phyloP scores from a whole-genome alignment of 495 filamentous ascomycete genomes.

The Penicillium fimorum region DNA sequence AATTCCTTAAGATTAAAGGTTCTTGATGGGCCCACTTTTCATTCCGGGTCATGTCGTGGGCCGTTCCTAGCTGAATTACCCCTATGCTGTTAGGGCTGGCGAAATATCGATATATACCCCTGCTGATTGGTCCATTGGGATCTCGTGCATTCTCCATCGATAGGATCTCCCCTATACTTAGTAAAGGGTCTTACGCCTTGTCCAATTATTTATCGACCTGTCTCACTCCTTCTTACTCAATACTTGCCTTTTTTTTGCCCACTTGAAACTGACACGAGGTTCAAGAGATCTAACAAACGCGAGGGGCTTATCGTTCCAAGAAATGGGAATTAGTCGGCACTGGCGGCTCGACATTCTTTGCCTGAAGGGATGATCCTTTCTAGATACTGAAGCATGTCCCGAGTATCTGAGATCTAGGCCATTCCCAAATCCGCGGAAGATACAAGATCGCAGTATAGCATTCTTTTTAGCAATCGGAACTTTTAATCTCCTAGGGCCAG shows the following conservation, averaged over 20 bases:
- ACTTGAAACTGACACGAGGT: not conserved
- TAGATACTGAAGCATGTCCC: not conserved
- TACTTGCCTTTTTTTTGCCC: not conserved
- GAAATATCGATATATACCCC: not conserved
- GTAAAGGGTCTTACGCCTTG: not conserved
- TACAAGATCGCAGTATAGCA: not conserved
- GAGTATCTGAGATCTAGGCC: not conserved
- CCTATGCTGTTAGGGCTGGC: constrained; percentile 14
- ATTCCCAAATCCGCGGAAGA: not conserved
- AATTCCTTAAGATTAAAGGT: constrained; percentile 2
- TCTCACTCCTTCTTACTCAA: not conserved
- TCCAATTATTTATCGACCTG: constrained; percentile 5
- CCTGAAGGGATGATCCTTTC: not conserved
- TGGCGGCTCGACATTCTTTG: not conserved
- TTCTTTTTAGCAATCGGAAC: not conserved
- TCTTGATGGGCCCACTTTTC: constrained; percentile 23
- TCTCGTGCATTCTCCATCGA: constrained; percentile 3
- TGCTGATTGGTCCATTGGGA: not conserved
- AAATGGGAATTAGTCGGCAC: not conserved
- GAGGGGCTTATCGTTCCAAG: not conserved
- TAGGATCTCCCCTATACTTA: constrained; percentile 4
- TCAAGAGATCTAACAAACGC: not conserved
- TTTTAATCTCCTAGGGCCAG: not conserved
- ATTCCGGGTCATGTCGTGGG: constrained; percentile 18
- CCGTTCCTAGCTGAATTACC: constrained; percentile 17